phyloP scores from a whole-genome alignment of 306 rosid species.

The Elaeagnus macrophylla region DNA sequence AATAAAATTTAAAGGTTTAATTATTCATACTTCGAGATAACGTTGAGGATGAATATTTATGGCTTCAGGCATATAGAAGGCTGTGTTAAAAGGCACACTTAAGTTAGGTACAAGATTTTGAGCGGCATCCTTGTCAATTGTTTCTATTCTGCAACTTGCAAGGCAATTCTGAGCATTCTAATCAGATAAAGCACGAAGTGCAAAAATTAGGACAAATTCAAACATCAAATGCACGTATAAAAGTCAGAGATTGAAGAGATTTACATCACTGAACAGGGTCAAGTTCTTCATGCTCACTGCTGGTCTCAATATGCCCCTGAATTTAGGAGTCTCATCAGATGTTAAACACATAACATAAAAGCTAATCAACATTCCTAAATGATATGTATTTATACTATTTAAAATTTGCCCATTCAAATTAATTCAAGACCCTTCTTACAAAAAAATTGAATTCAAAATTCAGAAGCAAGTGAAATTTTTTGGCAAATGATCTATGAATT shows the following conservation, averaged over 20 bases:
- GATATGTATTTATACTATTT: background rate
- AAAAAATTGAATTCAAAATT: background rate
- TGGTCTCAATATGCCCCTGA: slow-evolving; percentile 91
- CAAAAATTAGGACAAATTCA: slow-evolving; percentile 6
- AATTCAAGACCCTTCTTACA: no score
- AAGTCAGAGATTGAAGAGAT: slow-evolving; percentile 7
- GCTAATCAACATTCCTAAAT: background rate
- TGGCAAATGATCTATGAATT: background rate
- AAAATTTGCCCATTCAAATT: background rate
- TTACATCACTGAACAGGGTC: slow-evolving; percentile 54
- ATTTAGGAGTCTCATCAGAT: slow-evolving; percentile 22
- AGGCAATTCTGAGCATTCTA: slow-evolving; percentile 75
- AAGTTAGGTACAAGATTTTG: slow-evolving; percentile 54
- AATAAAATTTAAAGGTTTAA: background rate
- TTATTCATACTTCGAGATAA: slow-evolving; percentile 61
- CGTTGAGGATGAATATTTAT: slow-evolving; percentile 55
- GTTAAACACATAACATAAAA: background rate
- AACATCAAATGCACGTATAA: slow-evolving; percentile 8
- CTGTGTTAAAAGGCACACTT: slow-evolving; percentile 41
- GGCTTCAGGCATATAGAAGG: slow-evolving; percentile 88
- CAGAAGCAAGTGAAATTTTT: background rate
- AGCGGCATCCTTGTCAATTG: slow-evolving; percentile 39
- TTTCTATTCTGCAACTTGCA: slow-evolving; percentile 67
- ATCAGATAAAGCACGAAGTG: slow-evolving; percentile 21
- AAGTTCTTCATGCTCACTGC: slow-evolving; percentile 62